These are phyloP conservation scores for Achlya hypogyna DNA, from an alignment of 352 stramenopile genomes.

Conservation along the genomic window DNA sequence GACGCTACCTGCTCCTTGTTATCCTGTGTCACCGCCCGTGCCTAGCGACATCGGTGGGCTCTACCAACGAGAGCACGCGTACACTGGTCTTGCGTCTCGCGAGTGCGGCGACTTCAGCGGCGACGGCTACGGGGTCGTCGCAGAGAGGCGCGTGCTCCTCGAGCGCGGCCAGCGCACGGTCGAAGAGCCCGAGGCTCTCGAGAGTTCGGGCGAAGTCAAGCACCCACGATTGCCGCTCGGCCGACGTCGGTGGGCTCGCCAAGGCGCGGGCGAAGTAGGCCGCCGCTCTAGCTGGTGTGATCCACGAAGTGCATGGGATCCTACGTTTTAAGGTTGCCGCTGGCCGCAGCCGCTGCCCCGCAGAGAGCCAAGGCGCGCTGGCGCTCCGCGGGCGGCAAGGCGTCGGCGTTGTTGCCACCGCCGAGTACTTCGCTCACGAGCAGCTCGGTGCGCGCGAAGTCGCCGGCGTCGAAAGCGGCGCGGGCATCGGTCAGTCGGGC, in stretches of 20 bases:
- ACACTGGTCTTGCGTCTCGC: no score
- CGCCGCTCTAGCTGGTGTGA: background rate
- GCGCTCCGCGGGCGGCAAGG: background rate
- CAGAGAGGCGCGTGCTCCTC: background rate
- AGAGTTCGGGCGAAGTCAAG: background rate
- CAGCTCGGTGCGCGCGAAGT: background rate
- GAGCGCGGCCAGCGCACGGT: background rate
- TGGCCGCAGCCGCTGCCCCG: background rate
- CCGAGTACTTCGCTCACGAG: background rate
- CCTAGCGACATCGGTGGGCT: no score
- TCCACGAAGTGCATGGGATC: background rate
- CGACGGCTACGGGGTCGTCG: no score
- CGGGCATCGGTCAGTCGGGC: background rate
- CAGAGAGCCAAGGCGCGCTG: background rate
- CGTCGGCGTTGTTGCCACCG: background rate
- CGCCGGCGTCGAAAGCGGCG: background rate
- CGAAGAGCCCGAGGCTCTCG: background rate
- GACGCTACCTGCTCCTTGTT: background rate
- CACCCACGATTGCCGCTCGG: background rate
- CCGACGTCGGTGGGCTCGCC: background rate
- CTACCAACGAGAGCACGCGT: no score
- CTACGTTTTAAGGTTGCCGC: constrained; percentile 1
- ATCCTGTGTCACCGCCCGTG: no score
- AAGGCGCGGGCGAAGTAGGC: background rate
- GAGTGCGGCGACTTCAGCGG: no score